A percentile compares a stretch with the other conserved stretches of the same genome.
These are phyloP conservation scores for Croton setiger DNA, from an alignment of 441 rosid genomes.

Conservation along the genomic window DNA sequence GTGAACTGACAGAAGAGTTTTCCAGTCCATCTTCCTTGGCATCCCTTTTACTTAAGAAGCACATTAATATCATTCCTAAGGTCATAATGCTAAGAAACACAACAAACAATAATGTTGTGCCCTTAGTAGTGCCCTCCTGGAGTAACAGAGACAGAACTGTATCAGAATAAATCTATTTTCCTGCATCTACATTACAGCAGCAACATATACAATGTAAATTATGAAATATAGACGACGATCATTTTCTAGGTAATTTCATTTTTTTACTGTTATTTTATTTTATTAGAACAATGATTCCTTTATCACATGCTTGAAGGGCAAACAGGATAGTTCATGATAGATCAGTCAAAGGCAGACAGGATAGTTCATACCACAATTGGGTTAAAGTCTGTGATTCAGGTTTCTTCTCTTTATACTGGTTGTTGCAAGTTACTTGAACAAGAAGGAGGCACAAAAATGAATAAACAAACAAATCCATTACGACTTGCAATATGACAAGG, in stretches of 20 bases:
- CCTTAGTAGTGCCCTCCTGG: slow-evolving; percentile 70
- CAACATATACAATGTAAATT: neutral
- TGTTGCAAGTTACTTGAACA: neutral
- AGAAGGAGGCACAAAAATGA: neutral
- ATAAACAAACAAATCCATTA: neutral
- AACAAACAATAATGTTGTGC: slow-evolving; percentile 68
- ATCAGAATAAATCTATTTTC: slow-evolving; percentile 7
- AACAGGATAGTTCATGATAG: neutral
- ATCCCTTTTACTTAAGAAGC: slow-evolving; percentile 65
- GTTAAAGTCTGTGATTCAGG: neutral
- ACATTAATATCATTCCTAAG: slow-evolving; percentile 72
- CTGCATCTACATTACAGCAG: neutral
- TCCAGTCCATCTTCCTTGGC: slow-evolving; percentile 40
- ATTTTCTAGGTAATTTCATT: neutral
- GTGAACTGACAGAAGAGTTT: slow-evolving; percentile 47
- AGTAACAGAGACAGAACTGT: slow-evolving; percentile 29
- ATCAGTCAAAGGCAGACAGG: neutral
- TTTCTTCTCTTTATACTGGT: neutral
- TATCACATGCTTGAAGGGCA: neutral
- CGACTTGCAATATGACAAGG: neutral
- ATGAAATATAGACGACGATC: neutral
- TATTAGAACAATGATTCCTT: neutral
- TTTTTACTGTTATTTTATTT: neutral
- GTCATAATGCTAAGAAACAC: slow-evolving; percentile 73
- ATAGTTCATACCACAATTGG: neutral